Conservation (phyloP, 257 asterid genomes). For the Nemophila menziesii region DNA sequence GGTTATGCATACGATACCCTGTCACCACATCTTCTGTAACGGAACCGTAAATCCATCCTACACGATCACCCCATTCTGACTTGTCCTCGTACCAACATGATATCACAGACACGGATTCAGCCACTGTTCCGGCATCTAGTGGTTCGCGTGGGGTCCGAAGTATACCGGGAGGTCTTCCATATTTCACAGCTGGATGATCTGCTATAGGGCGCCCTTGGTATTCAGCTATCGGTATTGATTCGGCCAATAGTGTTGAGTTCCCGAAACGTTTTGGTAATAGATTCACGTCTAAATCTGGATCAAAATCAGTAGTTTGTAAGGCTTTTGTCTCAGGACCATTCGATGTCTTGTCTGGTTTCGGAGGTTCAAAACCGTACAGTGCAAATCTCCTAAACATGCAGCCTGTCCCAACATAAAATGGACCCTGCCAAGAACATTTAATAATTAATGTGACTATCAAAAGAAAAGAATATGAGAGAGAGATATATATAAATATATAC, state of each 20-base stretch:
- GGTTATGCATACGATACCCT: slow-evolving; percentile 39
- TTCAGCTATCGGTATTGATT: slow-evolving; percentile 35
- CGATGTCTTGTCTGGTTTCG: slow-evolving; percentile 5
- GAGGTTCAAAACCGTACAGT: slow-evolving; percentile 32
- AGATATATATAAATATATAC: not conserved
- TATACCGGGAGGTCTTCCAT: slow-evolving; percentile 31
- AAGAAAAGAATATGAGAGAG: not conserved
- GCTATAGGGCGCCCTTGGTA: slow-evolving; percentile 39
- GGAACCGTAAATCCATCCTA: slow-evolving; percentile 41
- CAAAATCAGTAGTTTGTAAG: slow-evolving; percentile 22
- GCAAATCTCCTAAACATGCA: slow-evolving; percentile 31
- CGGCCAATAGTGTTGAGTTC: slow-evolving; percentile 26
- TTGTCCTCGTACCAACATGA: slow-evolving; percentile 42
- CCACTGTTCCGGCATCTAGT: slow-evolving; percentile 34
- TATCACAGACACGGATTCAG: slow-evolving; percentile 32
- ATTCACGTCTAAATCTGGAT: slow-evolving; percentile 26
- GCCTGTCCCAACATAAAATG: slow-evolving; percentile 34
- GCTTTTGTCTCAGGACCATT: slow-evolving; percentile 17
- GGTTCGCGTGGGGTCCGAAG: slow-evolving; percentile 26
- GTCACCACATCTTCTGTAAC: slow-evolving; percentile 42
- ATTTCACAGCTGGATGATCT: slow-evolving; percentile 43
- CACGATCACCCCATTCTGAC: slow-evolving; percentile 39
- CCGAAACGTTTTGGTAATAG: slow-evolving; percentile 32
- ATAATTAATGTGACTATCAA: not conserved
- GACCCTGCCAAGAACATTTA: slow-evolving; percentile 14